Evolutionary conservation across 331 rosid species (phyloP), one percentile per base, ranked within the genome.

Genomic region (Pyracantha coccinea): DNA sequence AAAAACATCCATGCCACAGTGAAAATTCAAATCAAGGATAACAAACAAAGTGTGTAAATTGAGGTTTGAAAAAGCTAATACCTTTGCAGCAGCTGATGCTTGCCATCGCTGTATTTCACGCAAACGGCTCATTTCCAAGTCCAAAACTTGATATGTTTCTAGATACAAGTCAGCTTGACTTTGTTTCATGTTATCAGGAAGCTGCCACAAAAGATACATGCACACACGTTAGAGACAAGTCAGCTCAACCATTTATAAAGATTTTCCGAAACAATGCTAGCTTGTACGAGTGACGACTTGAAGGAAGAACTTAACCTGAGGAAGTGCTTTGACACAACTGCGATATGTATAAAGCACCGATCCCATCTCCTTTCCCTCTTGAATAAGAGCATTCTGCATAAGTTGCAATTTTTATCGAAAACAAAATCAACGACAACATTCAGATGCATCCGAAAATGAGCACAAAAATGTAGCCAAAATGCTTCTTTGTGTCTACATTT

Each of bases 131-230:
- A 94, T 94, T 80, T 94, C 99, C 96, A 94, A 87, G 86, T 92
- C 99, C 81, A 94, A 78, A 82, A 92, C 99, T 94, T 94, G 97
- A 81, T 94, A 94, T 7, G 99, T 94, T 83, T 92, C 97, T 82
- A 92, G 78, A 82, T 94, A 94, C 77, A 94, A 89, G 79, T 94
- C 99, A 76, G 97, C 93, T 90, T 94, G 99, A 82, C 93, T 94
- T 87, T 94, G 99, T 90, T 94, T 94, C 99, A 94, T 94, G 78
- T 97, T 92, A 74, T 94, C 99, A 3, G 99, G 99, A 77, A 94
- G 96, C 99, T 94, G 90, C 67, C 77, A 74, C 67, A 71, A 14
- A 16, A 33, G 24, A 32, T 20, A 72, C 25, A 35, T 15, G 4
- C 10, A 23, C 10, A 20, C 67, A 57, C 58, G 24, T 57, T 85